phyloP scores from a whole-genome alignment of 306 rosid genomes.

The Benincasa hispida region DNA sequence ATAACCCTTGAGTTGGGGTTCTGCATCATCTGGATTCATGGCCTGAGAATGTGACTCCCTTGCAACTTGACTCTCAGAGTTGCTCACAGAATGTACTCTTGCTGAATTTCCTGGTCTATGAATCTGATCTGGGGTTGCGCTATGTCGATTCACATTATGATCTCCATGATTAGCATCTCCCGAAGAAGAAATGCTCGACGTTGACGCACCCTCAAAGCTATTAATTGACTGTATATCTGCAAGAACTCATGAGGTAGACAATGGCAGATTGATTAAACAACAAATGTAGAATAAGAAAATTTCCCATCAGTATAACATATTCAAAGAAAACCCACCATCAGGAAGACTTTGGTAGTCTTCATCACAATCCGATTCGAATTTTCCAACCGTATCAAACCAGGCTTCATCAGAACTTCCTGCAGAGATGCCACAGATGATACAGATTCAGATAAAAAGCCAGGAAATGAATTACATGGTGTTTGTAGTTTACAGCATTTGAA shows the following conservation, averaged over 20 bases:
- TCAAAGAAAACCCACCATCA: constrained; percentile 39
- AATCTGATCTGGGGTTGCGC: constrained; percentile 20
- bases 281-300: not conserved
- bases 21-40: constrained; percentile 24
- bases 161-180: constrained; percentile 39
- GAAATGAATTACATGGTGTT: not conserved
- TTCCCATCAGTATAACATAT: not conserved
- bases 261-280: not conserved
- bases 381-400: constrained; percentile 70
- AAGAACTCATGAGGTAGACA: constrained; percentile 2
- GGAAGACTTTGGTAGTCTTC: constrained; percentile 81
- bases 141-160: constrained; percentile 4
- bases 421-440: constrained; percentile 5
- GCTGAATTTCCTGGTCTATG: constrained; percentile 24
- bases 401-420: constrained; percentile 53
- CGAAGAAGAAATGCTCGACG: constrained; percentile 28
- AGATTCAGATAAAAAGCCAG: not conserved
- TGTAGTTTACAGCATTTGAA: not conserved
- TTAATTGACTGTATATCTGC: constrained; percentile 50
- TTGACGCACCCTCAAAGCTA: constrained; percentile 38
- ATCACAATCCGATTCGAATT: constrained; percentile 79
- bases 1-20: constrained; percentile 25
- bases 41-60: constrained; percentile 26
- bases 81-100: constrained; percentile 2
- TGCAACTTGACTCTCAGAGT: constrained; percentile 5